Conservation (phyloP, 768 basidiomycete genomes). For the Boletus barrowsii region DNA sequence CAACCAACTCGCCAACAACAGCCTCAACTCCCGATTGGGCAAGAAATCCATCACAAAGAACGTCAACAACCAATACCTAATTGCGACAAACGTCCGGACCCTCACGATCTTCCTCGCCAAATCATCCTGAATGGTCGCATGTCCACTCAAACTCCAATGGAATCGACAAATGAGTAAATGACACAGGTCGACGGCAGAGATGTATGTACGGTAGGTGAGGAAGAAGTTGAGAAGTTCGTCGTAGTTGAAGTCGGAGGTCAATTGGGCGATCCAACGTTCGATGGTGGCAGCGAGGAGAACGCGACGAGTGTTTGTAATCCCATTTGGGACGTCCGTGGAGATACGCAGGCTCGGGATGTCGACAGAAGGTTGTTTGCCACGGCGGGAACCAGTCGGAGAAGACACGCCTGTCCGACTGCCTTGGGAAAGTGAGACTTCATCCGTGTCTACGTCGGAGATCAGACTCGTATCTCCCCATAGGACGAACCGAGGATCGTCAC, state of each 20-base stretch:
- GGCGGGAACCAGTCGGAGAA: constrained; percentile 38
- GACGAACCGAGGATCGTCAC: constrained; percentile 87
- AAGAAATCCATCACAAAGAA: constrained; percentile 90
- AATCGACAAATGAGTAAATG: constrained; percentile 83
- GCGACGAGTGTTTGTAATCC: constrained; percentile 22
- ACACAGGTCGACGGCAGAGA: constrained; percentile 74
- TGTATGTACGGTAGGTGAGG: constrained; percentile 86
- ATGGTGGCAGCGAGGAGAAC: constrained; percentile 87
- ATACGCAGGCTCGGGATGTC: constrained; percentile 30
- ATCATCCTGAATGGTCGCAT: constrained; percentile 51
- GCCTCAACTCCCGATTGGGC: constrained; percentile 71
- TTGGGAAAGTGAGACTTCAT: constrained; percentile 39
- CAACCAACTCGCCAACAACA: constrained; percentile 73
- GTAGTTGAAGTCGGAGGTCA: constrained; percentile 82
- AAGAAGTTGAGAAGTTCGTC: constrained; percentile 89
- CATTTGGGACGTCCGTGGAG: constrained; percentile 28
- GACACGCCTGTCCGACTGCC: constrained; percentile 39
- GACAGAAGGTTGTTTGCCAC: constrained; percentile 21
- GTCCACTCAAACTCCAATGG: constrained; percentile 70
- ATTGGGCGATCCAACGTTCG: constrained; percentile 89
- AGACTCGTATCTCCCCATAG: constrained; percentile 73
- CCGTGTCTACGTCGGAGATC: constrained; percentile 31
- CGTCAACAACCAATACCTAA: constrained; percentile 87
- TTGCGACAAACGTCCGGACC: constrained; percentile 85
- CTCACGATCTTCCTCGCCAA: constrained; percentile 73